phyloP scores from a whole-genome alignment of 805 yeast genomes.

The Lachancea mirantina region DNA sequence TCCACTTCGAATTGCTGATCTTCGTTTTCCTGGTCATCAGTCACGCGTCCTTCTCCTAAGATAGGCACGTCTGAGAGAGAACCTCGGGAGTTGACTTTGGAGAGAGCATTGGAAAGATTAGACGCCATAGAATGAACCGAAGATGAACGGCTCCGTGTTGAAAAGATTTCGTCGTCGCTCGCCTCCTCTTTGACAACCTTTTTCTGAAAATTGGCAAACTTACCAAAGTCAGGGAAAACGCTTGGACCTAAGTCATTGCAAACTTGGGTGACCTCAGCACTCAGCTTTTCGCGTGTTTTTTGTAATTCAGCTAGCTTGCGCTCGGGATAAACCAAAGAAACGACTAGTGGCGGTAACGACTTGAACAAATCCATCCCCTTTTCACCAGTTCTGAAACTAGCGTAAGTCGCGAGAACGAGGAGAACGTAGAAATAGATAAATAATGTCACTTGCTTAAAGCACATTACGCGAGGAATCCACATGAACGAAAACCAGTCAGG shows the following conservation, averaged over 20 bases:
- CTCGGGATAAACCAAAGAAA: constrained; percentile 35
- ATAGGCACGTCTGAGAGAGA: constrained; percentile 61
- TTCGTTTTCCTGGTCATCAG: constrained; percentile 9
- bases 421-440: constrained; percentile 46
- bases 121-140: constrained; percentile 30
- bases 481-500: constrained; percentile 24
- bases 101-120: constrained; percentile 48
- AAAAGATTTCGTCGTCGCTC: constrained; percentile 4
- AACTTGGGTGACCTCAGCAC: constrained; percentile 65
- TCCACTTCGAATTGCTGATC: constrained; percentile 11
- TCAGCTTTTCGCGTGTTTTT: constrained; percentile 49
- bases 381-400: constrained; percentile 86
- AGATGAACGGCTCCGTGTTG: constrained; percentile 22
- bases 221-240: constrained; percentile 79
- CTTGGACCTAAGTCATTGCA: constrained; percentile 82
- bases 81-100: constrained; percentile 54
- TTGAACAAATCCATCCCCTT: constrained; percentile 81
- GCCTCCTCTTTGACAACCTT: constrained; percentile 4
- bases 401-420: constrained; percentile 69
- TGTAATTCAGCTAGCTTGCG: constrained; percentile 47
- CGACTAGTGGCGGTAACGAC: constrained; percentile 65
- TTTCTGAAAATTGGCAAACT: constrained; percentile 12
- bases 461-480: constrained; percentile 25
- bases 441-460: constrained; percentile 16
- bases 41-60: constrained; percentile 31